Base-by-base conservation (phyloP, 805 yeast genomes). In the Monosporozyma yasuniensis region DNA sequence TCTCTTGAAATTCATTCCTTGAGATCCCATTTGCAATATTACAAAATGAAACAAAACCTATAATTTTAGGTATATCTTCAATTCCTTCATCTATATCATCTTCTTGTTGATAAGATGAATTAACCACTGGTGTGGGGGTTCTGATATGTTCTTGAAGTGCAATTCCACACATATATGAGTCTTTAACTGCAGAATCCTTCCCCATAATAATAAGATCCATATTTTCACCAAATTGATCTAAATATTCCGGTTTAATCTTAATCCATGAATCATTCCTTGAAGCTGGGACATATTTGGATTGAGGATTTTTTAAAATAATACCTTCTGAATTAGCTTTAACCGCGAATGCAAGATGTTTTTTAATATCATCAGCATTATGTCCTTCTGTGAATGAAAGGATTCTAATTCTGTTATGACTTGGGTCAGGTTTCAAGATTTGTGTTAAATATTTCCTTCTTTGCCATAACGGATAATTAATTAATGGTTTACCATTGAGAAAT, bases 201-300 rank as follows among this genome's bases (percentile, higher is more conserved):
- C 97, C 99, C 50, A 90, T 81, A 0, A 91, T 77, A 2, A 81
- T 71, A 45, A 89, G 63, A 64, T 91, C 98, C 53, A 89, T 70
- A 58, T 86, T 85, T 54, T 89, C 96, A 9, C 96, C 96, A 64
- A 85, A 84, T 51, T 84, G 87, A 49, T 81, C 84, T 48, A 89
- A 70, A 61, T 89, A 90, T 56, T 90, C 96, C 0, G 98, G 98
- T 63, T 91, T 91, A 2, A 91, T 77, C 60, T 91, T 91, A 14
- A 88, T 71, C 96, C 97, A 91, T n/a, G 74, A 67, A 16, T 75
- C 77, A 42, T 74, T 73, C 46, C 88, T 69, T 32, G 74, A 76
- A n/a, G 80, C 87, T 14, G 85, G 73, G 2, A 67, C 61, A 62
- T 91, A 91, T 14, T 63, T 67, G 2, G 84, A 73, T 11, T 69